Evolutionary conservation across 2,329 filamentous ascomycete species (phyloP), one percentile per base, ranked within the genome.

Genomic region (Fusarium nematophilum): DNA sequence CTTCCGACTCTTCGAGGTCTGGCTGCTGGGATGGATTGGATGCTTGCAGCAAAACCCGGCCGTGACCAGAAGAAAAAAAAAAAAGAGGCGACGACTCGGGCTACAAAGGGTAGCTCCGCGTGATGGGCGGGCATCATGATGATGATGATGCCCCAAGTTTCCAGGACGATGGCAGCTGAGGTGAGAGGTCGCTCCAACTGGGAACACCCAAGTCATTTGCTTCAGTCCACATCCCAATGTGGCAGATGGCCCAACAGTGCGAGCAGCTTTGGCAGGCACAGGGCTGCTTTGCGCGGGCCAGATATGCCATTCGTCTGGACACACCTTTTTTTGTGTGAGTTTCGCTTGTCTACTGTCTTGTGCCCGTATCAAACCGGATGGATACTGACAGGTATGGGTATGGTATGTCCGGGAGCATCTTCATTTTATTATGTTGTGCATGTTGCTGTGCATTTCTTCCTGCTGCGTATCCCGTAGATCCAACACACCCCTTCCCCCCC

Each of bases 371-470:
- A 30, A 50, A 29, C 18, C 14, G 11, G 27, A 36, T 18, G 26
- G 27, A 49, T 57, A 36, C n/a, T n/a, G n/a, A n/a, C n/a, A n/a
- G n/a, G n/a, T n/a, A n/a, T n/a, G n/a, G n/a, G n/a, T 53, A 29
- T 26, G 29, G 44, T 48, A 39, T 65, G 42, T 62, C 40, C 59
- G 26, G 36, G 44, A 38, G 25, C 36, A 44, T 44, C 46, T 11
- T 59, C 45, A 48, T 46, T 45, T 51, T 49, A 56, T 57, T 59
- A 66, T 67, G 64, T 67, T 67, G 62, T 67, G 64, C 64, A 66
- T 67, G 47, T 58, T 36, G 37, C 63, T 67, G 49, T 66, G 59
- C 62, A 66, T 45, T 34, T 11, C 30, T 57, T 40, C 30, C n/a
- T n/a, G n/a, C n/a, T n/a, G n/a, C n/a, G n/a, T n/a, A n/a, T n/a